Percentiles rank a stretch among this genome's conserved stretches.
Conservation (phyloP, 1,284 basidiomycete genomes). For the Coniophora puteana region DNA sequence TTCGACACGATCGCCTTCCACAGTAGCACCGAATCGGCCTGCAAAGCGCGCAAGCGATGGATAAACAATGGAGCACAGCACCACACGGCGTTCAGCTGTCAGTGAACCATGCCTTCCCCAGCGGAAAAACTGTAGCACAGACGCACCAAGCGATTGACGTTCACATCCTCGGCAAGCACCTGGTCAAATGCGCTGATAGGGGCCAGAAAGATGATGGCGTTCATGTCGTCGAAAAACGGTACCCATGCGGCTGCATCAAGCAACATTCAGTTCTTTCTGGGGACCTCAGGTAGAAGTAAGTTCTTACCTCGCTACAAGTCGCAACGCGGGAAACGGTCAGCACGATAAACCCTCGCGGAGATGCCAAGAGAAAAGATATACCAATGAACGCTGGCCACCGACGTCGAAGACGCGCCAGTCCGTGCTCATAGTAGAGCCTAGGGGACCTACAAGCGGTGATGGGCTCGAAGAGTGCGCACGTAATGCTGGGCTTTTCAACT, state of each 20-base stretch:
- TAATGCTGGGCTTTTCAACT: conserved; percentile 3
- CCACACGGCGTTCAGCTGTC: not conserved
- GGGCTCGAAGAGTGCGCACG: not conserved
- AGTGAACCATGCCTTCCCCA: not conserved
- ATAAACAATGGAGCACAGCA: not conserved
- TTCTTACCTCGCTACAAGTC: conserved; percentile 22
- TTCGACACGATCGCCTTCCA: conserved; percentile 57
- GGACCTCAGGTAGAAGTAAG: not conserved
- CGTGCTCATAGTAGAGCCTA: conserved; percentile 27
- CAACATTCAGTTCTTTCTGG: too few relatives aligned
- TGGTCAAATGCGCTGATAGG: conserved; percentile 67
- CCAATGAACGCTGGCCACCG: conserved; percentile 32
- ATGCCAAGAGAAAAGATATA: conserved; percentile 12
- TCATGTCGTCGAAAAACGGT: conserved; percentile 49
- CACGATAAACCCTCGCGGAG: not conserved
- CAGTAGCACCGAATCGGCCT: conserved; percentile 56
- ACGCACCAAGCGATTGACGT: conserved; percentile 55
- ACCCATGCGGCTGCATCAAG: conserved; percentile 26
- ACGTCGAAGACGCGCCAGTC: conserved; percentile 36
- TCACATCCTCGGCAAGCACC: conserved; percentile 53
- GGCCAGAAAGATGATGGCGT: conserved; percentile 62
- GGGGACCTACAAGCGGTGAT: conserved; percentile 14
- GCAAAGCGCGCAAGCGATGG: not conserved
- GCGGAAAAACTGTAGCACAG: not conserved
- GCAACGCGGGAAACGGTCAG: not conserved